phyloP scores from a whole-genome alignment of 345 rosid species.

The Rhodamnia rubescens region DNA sequence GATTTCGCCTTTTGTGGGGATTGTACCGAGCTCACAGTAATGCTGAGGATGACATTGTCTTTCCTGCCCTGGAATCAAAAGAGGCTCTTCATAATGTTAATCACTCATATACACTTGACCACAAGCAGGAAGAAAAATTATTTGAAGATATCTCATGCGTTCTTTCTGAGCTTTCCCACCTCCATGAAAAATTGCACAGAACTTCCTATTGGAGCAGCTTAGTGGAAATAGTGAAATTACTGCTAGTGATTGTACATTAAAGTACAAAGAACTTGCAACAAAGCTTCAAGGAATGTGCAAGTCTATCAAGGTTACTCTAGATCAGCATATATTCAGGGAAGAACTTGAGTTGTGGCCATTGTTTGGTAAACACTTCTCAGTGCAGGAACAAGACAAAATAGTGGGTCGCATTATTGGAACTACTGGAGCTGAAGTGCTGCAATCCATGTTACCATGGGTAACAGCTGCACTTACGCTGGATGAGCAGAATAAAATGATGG shows the following conservation, averaged over 20 bases:
- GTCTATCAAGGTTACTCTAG: slow-evolving; percentile 70
- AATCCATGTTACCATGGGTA: slow-evolving; percentile 94
- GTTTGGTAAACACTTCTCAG: slow-evolving; percentile 64
- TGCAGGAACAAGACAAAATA: slow-evolving; percentile 78
- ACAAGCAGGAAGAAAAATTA: slow-evolving; percentile 81
- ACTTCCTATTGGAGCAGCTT: slow-evolving; percentile 16
- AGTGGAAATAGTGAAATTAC: slow-evolving; percentile 13
- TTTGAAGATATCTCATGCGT: slow-evolving; percentile 71
- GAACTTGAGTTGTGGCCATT: slow-evolving; percentile 89
- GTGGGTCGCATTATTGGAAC: slow-evolving; percentile 92
- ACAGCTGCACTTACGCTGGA: slow-evolving; percentile 79
- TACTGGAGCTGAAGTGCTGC: slow-evolving; percentile 87
- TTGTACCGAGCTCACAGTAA: slow-evolving; percentile 89
- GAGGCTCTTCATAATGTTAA: slow-evolving; percentile 92
- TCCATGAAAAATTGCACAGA: slow-evolving; percentile 37
- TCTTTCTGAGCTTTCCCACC: slow-evolving; percentile 54
- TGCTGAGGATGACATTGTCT: slow-evolving; percentile 93
- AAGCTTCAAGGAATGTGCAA: slow-evolving; percentile 95
- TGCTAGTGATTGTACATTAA: slow-evolving; percentile 20
- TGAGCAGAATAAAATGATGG: slow-evolving; percentile 92
- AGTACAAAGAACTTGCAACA: slow-evolving; percentile 65
- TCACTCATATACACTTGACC: slow-evolving; percentile 86
- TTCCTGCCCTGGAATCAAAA: slow-evolving; percentile 88
- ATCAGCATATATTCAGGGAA: slow-evolving; percentile 80
- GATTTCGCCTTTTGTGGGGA: slow-evolving; percentile 86